phyloP scores from a whole-genome alignment of 176 grass and related monocot genomes.

The Juncus inflexus region DNA sequence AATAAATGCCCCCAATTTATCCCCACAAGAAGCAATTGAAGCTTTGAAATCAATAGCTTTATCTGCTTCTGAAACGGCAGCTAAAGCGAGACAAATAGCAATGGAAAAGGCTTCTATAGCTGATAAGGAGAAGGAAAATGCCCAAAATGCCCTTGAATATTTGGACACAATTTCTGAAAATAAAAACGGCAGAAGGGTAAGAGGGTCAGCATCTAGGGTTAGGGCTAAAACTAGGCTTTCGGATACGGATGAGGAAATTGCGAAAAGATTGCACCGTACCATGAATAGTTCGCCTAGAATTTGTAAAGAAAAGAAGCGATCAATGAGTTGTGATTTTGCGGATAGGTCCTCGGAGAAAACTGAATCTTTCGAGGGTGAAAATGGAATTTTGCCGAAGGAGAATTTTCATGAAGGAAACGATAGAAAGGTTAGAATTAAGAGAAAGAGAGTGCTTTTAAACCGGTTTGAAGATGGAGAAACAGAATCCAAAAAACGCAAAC shows the following conservation, averaged over 20 bases:
- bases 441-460: conserved; percentile 60
- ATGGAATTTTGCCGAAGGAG: conserved; percentile 28
- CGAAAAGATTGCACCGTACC: conserved; percentile 48
- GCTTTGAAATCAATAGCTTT: conserved; percentile 45
- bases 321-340: not conserved
- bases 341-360: not conserved
- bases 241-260: conserved; percentile 48
- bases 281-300: conserved; percentile 62
- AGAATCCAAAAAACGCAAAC: conserved; percentile 36
- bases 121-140: conserved; percentile 60
- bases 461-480: conserved; percentile 14
- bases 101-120: conserved; percentile 62
- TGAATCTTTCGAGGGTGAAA: conserved; percentile 17
- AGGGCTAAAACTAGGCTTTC: conserved; percentile 22
- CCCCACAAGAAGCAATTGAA: conserved; percentile 52
- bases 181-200: conserved; percentile 40
- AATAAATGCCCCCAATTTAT: conserved; percentile 44
- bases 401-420: conserved; percentile 28
- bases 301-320: conserved; percentile 43
- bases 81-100: conserved; percentile 46
- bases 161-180: conserved; percentile 59
- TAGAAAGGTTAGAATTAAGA: conserved; percentile 55
- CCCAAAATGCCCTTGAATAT: conserved; percentile 66
- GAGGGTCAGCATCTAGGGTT: conserved; percentile 20
- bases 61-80: conserved; percentile 47